Evolutionary conservation across 441 rosid species (phyloP).

Genomic region (Gossypium gossypioides): DNA sequence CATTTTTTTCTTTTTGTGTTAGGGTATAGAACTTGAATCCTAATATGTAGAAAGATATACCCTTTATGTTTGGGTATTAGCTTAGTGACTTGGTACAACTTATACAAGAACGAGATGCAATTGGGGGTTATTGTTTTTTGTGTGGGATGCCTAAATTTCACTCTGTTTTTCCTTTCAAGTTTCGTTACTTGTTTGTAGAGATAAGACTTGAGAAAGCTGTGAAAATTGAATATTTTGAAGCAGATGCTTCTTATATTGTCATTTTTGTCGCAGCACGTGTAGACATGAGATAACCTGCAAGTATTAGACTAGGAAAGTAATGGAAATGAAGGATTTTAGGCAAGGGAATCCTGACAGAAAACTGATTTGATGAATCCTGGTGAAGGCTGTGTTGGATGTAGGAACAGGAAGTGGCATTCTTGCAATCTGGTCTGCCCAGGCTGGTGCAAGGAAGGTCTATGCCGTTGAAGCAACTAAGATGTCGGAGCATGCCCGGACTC

Average conservation of each 20-base stretch:
- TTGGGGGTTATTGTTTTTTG: background rate
- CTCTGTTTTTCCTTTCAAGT: background rate
- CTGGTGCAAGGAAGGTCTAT: slow-evolving; percentile 90
- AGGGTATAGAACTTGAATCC: background rate
- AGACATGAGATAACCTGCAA: background rate
- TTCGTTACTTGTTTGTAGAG: background rate
- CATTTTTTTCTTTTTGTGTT: background rate
- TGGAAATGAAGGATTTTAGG: background rate
- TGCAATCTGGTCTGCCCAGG: slow-evolving; percentile 97
- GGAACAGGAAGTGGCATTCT: slow-evolving; percentile 98
- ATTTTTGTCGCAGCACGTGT: background rate
- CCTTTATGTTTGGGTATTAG: background rate
- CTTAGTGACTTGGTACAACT: background rate
- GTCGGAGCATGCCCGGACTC: slow-evolving; percentile 80
- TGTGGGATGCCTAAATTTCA: background rate
- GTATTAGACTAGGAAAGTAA: background rate
- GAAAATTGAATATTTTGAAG: background rate
- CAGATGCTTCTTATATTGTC: background rate
- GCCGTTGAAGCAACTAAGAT: slow-evolving; percentile 94
- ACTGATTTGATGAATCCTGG: slow-evolving; percentile 14
- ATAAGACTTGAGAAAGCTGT: background rate
- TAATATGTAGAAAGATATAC: background rate
- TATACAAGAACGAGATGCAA: background rate
- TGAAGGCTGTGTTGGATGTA: slow-evolving; percentile 81
- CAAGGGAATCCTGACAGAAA: background rate